Evolutionary conservation across 345 rosid species (phyloP).

Genomic region (Isatis tinctoria): DNA sequence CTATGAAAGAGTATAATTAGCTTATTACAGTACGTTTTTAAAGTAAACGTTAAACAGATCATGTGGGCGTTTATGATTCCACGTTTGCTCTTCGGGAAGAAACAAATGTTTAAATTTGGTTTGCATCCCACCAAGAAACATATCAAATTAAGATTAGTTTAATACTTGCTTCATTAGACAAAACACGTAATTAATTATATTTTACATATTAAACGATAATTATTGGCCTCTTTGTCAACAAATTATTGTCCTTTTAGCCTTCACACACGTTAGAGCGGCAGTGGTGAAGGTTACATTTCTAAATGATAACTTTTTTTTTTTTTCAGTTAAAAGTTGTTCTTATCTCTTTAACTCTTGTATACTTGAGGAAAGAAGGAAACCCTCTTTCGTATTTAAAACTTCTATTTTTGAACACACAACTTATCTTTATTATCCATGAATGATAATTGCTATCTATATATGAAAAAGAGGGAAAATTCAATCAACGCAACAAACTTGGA

Average conservation of each 20-base stretch:
- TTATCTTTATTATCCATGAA: conserved; percentile 10
- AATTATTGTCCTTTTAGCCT: conserved; percentile 9
- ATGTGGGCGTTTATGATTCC: conserved; percentile 27
- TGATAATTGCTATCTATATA: conserved; percentile 13
- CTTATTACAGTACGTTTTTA: background rate
- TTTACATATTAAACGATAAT: background rate
- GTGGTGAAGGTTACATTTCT: conserved; percentile 13
- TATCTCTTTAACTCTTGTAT: conserved; percentile 10
- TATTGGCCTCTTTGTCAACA: conserved; percentile 9
- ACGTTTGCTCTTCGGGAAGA: conserved; percentile 30
- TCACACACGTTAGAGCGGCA: conserved; percentile 11
- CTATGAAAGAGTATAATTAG: conserved; percentile 9
- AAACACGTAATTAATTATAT: conserved; percentile 15
- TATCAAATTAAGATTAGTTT: conserved; percentile 20
- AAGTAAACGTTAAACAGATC: conserved; percentile 12
- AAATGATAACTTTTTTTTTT: too few species aligned
- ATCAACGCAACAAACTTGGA: conserved; percentile 11
- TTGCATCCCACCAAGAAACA: conserved; percentile 37
- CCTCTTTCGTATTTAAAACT: background rate
- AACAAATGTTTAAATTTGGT: conserved; percentile 7
- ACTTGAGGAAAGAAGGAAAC: conserved; percentile 8
- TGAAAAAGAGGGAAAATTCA: conserved; percentile 5
- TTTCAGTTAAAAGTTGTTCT: conserved; percentile 10
- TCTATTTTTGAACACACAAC: conserved; percentile 24
- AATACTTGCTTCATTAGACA: conserved; percentile 32